These are phyloP conservation scores for Beta vulgaris DNA, from an alignment of 148 eudicot species.

Conservation along the genomic window DNA sequence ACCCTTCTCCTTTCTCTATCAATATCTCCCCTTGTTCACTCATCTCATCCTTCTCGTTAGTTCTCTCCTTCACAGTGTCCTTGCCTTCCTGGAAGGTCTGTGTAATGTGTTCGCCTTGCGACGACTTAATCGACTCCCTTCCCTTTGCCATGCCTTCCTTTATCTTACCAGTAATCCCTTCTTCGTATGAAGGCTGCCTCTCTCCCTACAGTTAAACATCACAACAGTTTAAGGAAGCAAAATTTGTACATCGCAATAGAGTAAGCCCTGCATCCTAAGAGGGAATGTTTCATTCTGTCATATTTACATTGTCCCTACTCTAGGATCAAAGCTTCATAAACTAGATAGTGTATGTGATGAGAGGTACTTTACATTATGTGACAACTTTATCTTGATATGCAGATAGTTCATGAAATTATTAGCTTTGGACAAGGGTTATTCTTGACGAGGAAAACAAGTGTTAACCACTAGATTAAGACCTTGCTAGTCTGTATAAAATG, in stretches of 20 bases:
- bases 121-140: neutral
- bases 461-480: too few relatives aligned
- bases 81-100: constrained; percentile 6
- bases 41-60: neutral
- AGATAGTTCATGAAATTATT: too few relatives aligned
- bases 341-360: too few relatives aligned
- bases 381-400: too few relatives aligned
- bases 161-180: constrained; percentile 7
- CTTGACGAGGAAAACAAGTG: too few relatives aligned
- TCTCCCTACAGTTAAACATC: constrained; percentile 5
- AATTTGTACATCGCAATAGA: neutral
- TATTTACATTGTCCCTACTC: too few relatives aligned
- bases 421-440: too few relatives aligned
- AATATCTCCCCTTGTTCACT: constrained; percentile 15
- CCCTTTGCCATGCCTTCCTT: constrained; percentile 14
- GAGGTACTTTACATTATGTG: too few relatives aligned
- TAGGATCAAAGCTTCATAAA: too few relatives aligned
- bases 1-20: constrained; percentile 22
- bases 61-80: constrained; percentile 7
- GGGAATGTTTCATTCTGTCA: too few relatives aligned
- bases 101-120: neutral
- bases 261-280: too few relatives aligned
- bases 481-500: neutral
- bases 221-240: neutral
- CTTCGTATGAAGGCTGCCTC: neutral